These are phyloP conservation scores for Martensiomyces pterosporus DNA, from an alignment of 192 early-diverging fungal genomes.

Conservation along the genomic window DNA sequence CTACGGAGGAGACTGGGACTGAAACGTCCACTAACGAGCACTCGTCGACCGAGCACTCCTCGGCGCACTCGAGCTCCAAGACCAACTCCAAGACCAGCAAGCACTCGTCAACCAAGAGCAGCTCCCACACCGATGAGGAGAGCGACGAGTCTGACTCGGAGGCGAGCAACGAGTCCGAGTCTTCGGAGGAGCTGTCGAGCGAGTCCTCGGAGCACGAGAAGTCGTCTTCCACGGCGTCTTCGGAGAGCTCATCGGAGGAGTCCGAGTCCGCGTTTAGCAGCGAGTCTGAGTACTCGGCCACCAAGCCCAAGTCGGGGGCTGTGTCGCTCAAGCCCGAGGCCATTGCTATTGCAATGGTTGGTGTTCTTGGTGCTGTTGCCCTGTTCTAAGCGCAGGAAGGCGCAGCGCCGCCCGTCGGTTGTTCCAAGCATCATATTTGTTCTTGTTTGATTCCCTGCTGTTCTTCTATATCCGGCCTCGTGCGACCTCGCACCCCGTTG, in stretches of 20 bases:
- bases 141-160: slow-evolving; percentile 4
- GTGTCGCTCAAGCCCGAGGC: not conserved
- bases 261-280: not conserved
- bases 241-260: no score
- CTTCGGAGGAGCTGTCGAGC: not conserved
- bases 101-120: no score
- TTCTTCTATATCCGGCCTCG: no score
- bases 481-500: no score
- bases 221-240: no score
- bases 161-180: slow-evolving; percentile 3
- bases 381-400: slow-evolving; percentile 42
- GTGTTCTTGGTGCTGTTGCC: slow-evolving; percentile 20
- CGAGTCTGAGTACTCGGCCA: not conserved
- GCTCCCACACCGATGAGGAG: slow-evolving; percentile 1
- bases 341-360: slow-evolving; percentile 20
- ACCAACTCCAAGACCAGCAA: slow-evolving; percentile 6
- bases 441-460: not conserved
- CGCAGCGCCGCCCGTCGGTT: no score
- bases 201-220: not conserved
- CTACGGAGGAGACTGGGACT: not conserved
- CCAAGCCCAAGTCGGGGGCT: not conserved
- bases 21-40: not conserved
- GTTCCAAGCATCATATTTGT: no score
- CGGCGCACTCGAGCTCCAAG: not conserved
- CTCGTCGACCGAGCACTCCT: no score